phyloP scores from a whole-genome alignment of 805 yeast genomes.

The Candida xyloterini region DNA sequence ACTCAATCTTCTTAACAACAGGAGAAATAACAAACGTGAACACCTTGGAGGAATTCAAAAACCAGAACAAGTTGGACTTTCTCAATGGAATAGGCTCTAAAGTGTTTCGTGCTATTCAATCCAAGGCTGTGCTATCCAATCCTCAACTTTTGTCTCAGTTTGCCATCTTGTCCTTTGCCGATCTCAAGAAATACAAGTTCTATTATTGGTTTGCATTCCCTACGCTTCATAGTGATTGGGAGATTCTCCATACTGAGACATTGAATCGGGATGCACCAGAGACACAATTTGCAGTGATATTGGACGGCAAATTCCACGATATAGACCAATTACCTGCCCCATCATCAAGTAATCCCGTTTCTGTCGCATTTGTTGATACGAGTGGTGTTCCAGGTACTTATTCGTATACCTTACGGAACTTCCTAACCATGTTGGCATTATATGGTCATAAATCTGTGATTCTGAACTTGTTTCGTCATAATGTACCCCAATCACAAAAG shows the following conservation, averaged over 20 bases:
- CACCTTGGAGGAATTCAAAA: constrained; percentile 82
- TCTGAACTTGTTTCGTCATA: constrained; percentile 40
- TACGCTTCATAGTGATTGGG: constrained; percentile 53
- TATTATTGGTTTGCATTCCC: constrained; percentile 92
- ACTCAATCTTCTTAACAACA: constrained; percentile 23
- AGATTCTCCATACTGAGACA: constrained; percentile 6
- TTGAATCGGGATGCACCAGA: constrained; percentile 2
- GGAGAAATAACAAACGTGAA: constrained; percentile 60
- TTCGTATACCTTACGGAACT: constrained; percentile 26
- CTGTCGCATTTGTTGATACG: constrained; percentile 26
- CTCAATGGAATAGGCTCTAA: constrained; percentile 39
- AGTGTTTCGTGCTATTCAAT: constrained; percentile 28
- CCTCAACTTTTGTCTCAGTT: constrained; percentile 45
- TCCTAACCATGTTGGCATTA: constrained; percentile 28
- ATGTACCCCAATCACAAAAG: constrained; percentile 22
- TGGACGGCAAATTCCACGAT: constrained; percentile 6
- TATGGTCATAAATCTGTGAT: constrained; percentile 35
- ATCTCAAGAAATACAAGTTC: constrained; percentile 82
- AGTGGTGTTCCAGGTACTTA: constrained; percentile 17
- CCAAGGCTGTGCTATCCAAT: constrained; percentile 34
- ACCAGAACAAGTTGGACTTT: constrained; percentile 57
- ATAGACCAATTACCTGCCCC: constrained; percentile 10
- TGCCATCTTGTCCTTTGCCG: constrained; percentile 69
- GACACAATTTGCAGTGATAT: constrained; percentile 18
- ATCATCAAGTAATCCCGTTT: constrained; percentile 2